Percentiles rank a stretch among this genome's conserved stretches.
These are phyloP conservation scores for Sporothrix brunneoviolacea DNA, from an alignment of 2,329 filamentous ascomycete genomes.

Conservation along the genomic window DNA sequence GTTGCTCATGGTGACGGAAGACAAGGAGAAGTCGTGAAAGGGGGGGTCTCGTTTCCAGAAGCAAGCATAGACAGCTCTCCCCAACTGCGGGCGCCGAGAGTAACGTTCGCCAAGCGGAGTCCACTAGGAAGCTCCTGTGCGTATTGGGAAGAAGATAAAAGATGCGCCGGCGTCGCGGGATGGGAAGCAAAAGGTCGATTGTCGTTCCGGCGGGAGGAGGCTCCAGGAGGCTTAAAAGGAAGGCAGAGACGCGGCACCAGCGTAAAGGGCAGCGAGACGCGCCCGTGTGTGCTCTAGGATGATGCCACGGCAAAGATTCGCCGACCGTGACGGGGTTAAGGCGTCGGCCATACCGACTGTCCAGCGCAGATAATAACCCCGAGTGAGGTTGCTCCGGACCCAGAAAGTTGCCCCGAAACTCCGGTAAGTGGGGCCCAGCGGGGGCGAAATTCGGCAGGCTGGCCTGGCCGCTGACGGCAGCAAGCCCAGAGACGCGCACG, in stretches of 20 bases:
- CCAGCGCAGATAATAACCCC: neutral
- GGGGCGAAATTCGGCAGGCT: no score
- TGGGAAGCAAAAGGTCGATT: neutral
- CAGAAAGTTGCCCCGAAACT: constrained; percentile 17
- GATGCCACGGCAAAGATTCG: neutral
- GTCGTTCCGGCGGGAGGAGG: neutral
- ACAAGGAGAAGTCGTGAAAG: neutral
- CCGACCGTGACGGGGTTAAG: neutral
- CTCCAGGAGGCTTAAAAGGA: constrained; percentile 2
- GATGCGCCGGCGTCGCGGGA: constrained; percentile 5
- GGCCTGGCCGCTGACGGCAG: no score
- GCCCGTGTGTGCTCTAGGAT: no score
- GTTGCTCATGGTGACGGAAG: constrained; percentile 2
- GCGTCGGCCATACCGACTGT: neutral
- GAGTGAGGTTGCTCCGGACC: constrained; percentile 2
- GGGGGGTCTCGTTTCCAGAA: no score
- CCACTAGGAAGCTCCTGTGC: neutral
- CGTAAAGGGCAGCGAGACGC: no score
- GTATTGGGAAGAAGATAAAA: neutral
- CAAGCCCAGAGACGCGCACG: no score
- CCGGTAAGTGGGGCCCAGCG: no score
- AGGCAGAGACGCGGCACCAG: no score
- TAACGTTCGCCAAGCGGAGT: no score
- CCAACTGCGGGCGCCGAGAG: no score
- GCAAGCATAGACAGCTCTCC: no score